Base-by-base conservation (phyloP, 305 asterid genomes). In the Fraxinus sp. region DNA sequence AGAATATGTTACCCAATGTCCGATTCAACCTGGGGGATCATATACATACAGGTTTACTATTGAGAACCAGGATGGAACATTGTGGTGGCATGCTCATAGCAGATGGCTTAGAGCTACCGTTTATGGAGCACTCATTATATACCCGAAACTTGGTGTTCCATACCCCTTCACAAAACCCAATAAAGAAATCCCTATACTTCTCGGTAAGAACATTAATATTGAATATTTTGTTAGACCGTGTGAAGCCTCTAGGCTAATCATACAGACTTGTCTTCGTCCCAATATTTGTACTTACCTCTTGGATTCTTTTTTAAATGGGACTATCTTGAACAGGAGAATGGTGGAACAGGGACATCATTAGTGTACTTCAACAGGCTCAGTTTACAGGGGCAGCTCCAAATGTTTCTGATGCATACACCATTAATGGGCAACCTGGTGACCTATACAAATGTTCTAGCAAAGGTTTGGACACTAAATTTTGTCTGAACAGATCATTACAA, bases 71-170 rank as follows among this genome's bases (percentile, higher is more conserved):
- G 97, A 92, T 16, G 97, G 98, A 13, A 94, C 97, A 1, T 78
- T 94, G 41, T 94, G 98, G 97, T 94, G 98, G 98, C 97, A 94
- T 72, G 97, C 98, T 35, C 98, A 94, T 33, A 93, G 97, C 87
- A 84, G 84, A 84, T 94, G 95, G 97, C 94, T 93, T 9, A 88
- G 98, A 81, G 97, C 97, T 39, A 93, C 97, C 0, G 91, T 94
- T 11, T 93, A 94, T 32, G 98, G 98, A 57, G 98, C 97, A 24
- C 86, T 94, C 16, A 37, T 94, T 35, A 92, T 94, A 41, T 79
- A 66, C 78, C 98, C 98, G 3, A 94, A 88, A 77, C 49, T 82
- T 24, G 94, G 95, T 6, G 87, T 86, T 76, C 85, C 87, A 0
- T 91, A 88, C 74, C 97, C 98, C n/a, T 94, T 90, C 87, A 78